Evolutionary conservation across 2,329 filamentous ascomycete species (phyloP).

Genomic region (Stachybotrys elegans): DNA sequence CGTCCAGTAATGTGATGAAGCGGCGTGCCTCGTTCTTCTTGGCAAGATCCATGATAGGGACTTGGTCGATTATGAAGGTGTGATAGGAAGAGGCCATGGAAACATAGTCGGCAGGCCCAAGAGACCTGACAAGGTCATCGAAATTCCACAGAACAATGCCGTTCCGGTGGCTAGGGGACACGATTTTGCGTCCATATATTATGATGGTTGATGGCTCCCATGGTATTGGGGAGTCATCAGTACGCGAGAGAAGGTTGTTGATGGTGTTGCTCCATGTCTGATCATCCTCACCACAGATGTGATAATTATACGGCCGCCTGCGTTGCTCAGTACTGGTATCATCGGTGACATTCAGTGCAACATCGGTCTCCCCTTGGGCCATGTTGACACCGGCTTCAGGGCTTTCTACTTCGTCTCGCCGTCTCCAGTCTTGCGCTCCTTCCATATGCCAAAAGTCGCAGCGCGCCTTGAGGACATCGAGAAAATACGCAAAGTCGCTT

Average conservation of each 20-base stretch:
- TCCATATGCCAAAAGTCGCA: slow-evolving; percentile 86
- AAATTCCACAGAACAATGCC: slow-evolving; percentile 65
- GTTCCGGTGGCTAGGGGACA: slow-evolving; percentile 51
- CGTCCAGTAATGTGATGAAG: slow-evolving; percentile 76
- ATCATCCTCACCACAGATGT: slow-evolving; percentile 19
- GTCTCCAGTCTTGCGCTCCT: slow-evolving; percentile 65
- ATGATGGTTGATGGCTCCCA: slow-evolving; percentile 41
- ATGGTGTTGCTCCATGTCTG: slow-evolving; percentile 21
- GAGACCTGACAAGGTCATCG: slow-evolving; percentile 57
- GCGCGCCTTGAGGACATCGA: slow-evolving; percentile 69
- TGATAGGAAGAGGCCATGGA: slow-evolving; percentile 75
- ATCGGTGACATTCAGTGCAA: background rate
- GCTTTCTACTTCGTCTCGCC: slow-evolving; percentile 38
- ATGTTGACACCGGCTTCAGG: slow-evolving; percentile 2
- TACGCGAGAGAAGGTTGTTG: slow-evolving; percentile 17
- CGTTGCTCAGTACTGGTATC: slow-evolving; percentile 10
- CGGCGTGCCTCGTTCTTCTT: slow-evolving; percentile 78
- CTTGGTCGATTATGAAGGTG: slow-evolving; percentile 66
- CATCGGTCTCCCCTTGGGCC: background rate
- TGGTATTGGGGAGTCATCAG: slow-evolving; percentile 12
- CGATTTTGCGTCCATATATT: slow-evolving; percentile 60
- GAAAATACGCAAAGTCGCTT: slow-evolving; percentile 70
- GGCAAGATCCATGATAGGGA: slow-evolving; percentile 61
- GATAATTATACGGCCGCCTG: slow-evolving; percentile 25
- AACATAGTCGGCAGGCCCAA: slow-evolving; percentile 80